Evolutionary conservation across 202 grass and related monocot genomes (phyloP), one percentile per base, ranked within the genome.

Genomic region (Saccharum hybrid): DNA sequence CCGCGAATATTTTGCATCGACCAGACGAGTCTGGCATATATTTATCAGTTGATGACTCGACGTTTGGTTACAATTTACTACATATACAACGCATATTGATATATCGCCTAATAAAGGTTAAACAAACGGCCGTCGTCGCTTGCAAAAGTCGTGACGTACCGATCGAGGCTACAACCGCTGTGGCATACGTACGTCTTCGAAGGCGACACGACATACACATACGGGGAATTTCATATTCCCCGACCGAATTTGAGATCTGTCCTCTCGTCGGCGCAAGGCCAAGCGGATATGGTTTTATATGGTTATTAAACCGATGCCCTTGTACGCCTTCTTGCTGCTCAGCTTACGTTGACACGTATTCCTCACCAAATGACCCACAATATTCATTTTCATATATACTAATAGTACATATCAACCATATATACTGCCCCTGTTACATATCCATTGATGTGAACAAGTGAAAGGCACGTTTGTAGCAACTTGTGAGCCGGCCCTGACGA

Each of bases 61-160:
- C 22, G 14, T 31, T 16, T 28, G 8, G n/a, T 48, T 72, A 10
- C 51, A 56, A 8, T n/a, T 54, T 19, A 16, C 41, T 43, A 43
- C 9, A 6, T 43, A 45, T 33, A 45, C 12, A 6, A 70, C 12
- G 15, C 19, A 14, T 28, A 60, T 1, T 11, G 45, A 48, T 48
- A 48, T 10, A 61, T 12, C 37, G 68, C 5, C 1, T 33, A 33
- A 33, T 33, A 75, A 41, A 33, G 15, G 38, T 13, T n/a, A 39
- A 85, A 75, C 5, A 52, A 52, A 52, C 48, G 56, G 56, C 22
- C 3, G 71, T 60, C 71, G 36, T 67, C 38, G 7, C 48, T 84
- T 40, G 39, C 81, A 10, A 45, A 74, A 80, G 80, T 67, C 48
- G 49, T 80, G 70, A 76, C 49, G 63, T 64, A n/a, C 66, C 19